Base-by-base conservation (phyloP, 805 yeast genomes). In the Blastobotrys terrestris region DNA sequence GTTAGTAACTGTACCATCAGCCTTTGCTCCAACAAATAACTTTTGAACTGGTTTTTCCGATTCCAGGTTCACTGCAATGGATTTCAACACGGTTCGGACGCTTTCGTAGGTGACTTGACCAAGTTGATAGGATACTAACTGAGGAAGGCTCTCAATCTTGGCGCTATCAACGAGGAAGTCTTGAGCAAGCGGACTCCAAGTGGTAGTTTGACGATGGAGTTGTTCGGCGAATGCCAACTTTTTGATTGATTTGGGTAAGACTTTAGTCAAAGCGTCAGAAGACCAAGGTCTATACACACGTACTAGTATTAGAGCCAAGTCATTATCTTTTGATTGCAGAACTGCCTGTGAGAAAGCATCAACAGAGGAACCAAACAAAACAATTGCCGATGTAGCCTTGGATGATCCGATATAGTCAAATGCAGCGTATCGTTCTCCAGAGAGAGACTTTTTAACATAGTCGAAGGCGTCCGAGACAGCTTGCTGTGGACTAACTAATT, bases 201-300 rank as follows among this genome's bases (percentile, higher is more conserved):
- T 70, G 7, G 73, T 67, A 14, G 71, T 64, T 47, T 61, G 63
- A 14, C 60, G 58, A 13, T 77, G 68, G 43, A 85, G 74, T 70
- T 90, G 95, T 63, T 87, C 86, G 20, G 87, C 73, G 15, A 85
- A 77, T 11, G 81, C 78, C 49, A 91, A 71, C 22, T 77, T 75
- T 55, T 74, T 73, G 51, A 80, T 79, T 6, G 81, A 67, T 1
- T 74, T 56, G 22, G 92, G 91, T 43, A 86, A 66, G 2, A 71
- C 61, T 1, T 70, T 58, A 48, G 80, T 70, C 26, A 88, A 71
- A 14, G 72, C 66, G n/a, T 72, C 65, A 48, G 83, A 72, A 54
- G 76, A 70, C 72, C 90, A 86, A 2, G 97, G 96, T 62, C 88
- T 79, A 72, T 85, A 85, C 31, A 79, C 78, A 42, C 84, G 79